These are phyloP conservation scores for Tricholoma furcatifolium DNA, from an alignment of 768 basidiomycete genomes.

Conservation along the genomic window DNA sequence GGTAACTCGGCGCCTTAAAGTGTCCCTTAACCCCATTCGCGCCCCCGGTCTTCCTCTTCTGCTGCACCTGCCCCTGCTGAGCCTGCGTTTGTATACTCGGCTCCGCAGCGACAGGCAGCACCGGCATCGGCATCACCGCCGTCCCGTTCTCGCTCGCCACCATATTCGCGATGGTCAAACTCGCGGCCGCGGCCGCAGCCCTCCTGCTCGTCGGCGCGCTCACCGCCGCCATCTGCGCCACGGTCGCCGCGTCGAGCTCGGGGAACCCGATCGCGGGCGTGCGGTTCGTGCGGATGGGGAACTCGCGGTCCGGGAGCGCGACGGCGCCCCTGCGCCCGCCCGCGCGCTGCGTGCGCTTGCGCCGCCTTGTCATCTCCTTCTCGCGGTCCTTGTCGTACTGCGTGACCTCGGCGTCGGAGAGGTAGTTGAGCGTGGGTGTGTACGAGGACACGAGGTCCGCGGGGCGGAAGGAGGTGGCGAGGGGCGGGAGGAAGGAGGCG, in stretches of 20 bases:
- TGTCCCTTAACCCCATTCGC: constrained; percentile 44
- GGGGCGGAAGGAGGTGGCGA: constrained; percentile 68
- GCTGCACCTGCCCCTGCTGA: constrained; percentile 2
- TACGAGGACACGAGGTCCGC: constrained; percentile 76
- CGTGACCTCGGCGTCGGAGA: constrained; percentile 88
- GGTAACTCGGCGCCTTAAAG: constrained; percentile 70
- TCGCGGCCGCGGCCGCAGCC: constrained; percentile 85
- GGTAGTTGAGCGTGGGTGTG: constrained; percentile 87
- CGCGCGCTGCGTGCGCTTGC: constrained; percentile 70
- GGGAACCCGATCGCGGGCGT: constrained; percentile 87
- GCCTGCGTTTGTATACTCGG: constrained; percentile 25
- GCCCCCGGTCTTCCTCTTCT: constrained; percentile 12
- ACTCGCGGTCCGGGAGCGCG: constrained; percentile 90
- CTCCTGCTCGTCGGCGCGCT: constrained; percentile 71
- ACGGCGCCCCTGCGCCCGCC: constrained; percentile 26
- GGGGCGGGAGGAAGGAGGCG: constrained; percentile 82
- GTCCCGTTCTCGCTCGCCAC: constrained; percentile 90
- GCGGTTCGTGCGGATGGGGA: constrained; percentile 85
- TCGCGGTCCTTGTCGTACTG: constrained; percentile 90
- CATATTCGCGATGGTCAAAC: constrained; percentile 85
- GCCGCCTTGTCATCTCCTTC: constrained; percentile 83
- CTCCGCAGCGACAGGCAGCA: constrained; percentile 21
- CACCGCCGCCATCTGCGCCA: constrained; percentile 64
- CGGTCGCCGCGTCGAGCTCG: constrained; percentile 67
- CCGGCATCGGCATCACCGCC: constrained; percentile 43